A percentile compares a stretch with the other conserved stretches of the same genome.
Conservation (phyloP, 495 filamentous ascomycete genomes). For the Aspergillus cavernicola region DNA sequence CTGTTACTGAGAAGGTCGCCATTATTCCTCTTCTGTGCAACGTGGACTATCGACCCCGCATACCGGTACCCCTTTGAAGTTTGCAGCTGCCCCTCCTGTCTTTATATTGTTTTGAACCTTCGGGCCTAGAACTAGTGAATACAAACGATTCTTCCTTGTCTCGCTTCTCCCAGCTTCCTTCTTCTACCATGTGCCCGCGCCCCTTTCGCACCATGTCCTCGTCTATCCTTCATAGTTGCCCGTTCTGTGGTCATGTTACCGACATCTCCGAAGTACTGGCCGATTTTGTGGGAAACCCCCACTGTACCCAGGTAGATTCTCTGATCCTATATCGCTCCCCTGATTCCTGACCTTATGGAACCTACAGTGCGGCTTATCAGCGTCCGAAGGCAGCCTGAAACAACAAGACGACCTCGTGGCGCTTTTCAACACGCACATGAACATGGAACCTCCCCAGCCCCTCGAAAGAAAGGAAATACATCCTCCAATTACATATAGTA, state of each 20-base stretch:
- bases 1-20: not conserved
- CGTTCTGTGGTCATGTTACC: slow-evolving; percentile 34
- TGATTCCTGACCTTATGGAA: slow-evolving; percentile 14
- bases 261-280: slow-evolving; percentile 32
- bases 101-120: not conserved
- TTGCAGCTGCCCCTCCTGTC: not conserved
- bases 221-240: slow-evolving; percentile 34
- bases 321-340: not conserved
- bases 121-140: not conserved
- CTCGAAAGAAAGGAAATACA: not conserved
- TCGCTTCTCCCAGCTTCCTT: not conserved
- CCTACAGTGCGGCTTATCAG: slow-evolving; percentile 36
- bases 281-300: slow-evolving; percentile 30
- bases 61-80: too few relatives aligned
- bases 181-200: not conserved
- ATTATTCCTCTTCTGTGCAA: not conserved
- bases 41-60: not conserved
- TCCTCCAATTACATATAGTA: slow-evolving; percentile 54
- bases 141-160: not conserved
- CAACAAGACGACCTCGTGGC: slow-evolving; percentile 62
- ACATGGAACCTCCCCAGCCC: slow-evolving; percentile 20
- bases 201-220: slow-evolving; percentile 27
- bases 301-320: slow-evolving; percentile 36
- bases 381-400: slow-evolving; percentile 44
- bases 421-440: slow-evolving; percentile 65